Evolutionary conservation across 1,284 basidiomycete species (phyloP).

Genomic region (Ceratobasidium sp.): DNA sequence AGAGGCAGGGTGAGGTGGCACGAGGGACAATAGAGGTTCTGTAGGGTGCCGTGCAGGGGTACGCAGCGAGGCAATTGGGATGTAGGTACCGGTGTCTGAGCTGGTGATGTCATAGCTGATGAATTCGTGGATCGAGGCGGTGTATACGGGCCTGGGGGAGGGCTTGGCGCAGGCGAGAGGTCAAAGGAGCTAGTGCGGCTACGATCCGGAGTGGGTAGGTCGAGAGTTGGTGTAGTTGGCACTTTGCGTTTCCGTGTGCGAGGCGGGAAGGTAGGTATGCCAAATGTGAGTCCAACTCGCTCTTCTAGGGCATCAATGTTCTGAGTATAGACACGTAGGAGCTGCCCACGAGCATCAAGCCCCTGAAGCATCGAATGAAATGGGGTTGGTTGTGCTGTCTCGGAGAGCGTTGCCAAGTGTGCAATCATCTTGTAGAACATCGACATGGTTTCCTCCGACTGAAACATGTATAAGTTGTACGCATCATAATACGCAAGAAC

Average conservation of each 20-base stretch:
- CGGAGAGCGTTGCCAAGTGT: conserved; percentile 77
- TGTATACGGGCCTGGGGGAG: background rate
- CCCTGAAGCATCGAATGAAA: conserved; percentile 83
- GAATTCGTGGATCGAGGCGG: conserved; percentile 7
- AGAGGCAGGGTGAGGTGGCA: conserved; percentile 80
- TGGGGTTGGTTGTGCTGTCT: conserved; percentile 78
- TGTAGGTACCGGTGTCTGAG: conserved; percentile 38
- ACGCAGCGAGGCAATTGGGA: conserved; percentile 72
- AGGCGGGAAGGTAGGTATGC: conserved; percentile 62
- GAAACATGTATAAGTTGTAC: conserved; percentile 44
- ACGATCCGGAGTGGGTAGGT: background rate
- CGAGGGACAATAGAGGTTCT: conserved; percentile 80
- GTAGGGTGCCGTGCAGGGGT: conserved; percentile 88
- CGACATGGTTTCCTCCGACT: conserved; percentile 78
- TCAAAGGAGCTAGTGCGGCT: conserved; percentile 23
- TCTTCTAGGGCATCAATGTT: conserved; percentile 92
- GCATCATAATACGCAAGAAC: background rate
- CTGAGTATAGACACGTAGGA: conserved; percentile 93
- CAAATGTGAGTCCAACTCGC: conserved; percentile 84
- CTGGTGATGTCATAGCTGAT: conserved; percentile 25
- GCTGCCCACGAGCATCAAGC: conserved; percentile 79
- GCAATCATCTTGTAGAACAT: conserved; percentile 92
- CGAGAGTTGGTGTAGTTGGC: background rate
- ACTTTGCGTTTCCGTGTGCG: conserved; percentile 40
- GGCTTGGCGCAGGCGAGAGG: background rate